Evolutionary conservation across 345 rosid genomes (phyloP), one percentile per base, ranked within the genome.

Genomic region (Anacardium occidentale): DNA sequence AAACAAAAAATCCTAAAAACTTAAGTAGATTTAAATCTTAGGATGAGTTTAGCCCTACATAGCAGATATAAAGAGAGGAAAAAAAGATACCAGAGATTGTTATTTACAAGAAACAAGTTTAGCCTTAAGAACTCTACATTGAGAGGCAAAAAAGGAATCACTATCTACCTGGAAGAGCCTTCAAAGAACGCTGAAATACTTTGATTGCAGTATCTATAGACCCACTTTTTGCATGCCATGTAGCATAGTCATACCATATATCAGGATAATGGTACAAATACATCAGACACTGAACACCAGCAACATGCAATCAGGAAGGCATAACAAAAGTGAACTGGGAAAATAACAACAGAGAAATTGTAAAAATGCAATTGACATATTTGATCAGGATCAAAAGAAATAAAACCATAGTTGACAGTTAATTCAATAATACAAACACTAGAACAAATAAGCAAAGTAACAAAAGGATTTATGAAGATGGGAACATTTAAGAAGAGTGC

Each of bases 201-300:
- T 90, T 94, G 78, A 88, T 74, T 76, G 97, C 98, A 73, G 97
- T 87, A 82, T 94, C 99, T 32, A 82, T 60, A 57, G 94, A 81
- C 64, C 99, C 98, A 89, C 80, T 79, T 87, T 90, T 92, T 69
- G 89, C 86, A 78, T 89, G 93, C 98, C 99, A 94, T 18, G 84
- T 88, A 70, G 97, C 98, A 85, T 89, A 95, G 82, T 95, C 96
- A 81, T 90, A 87, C 99, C 97, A 95, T 78, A 86, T 81, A 81
- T 90, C 92, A 69, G 97, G 97, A 77, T 92, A 95, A 83, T 95
- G 98, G 81, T 89, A 90, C 71, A 95, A 82, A 82, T 90, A 92
- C 98, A 92, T 92, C 78, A 95, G 84, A 85, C 98, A 90, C 98
- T 92, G 88, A 42, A 69, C 68, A 79, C 65, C 50, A 79, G 72